These are phyloP conservation scores for Syncephalis fuscata DNA, from an alignment of 371 early-diverging fungal species.

Conservation along the genomic window DNA sequence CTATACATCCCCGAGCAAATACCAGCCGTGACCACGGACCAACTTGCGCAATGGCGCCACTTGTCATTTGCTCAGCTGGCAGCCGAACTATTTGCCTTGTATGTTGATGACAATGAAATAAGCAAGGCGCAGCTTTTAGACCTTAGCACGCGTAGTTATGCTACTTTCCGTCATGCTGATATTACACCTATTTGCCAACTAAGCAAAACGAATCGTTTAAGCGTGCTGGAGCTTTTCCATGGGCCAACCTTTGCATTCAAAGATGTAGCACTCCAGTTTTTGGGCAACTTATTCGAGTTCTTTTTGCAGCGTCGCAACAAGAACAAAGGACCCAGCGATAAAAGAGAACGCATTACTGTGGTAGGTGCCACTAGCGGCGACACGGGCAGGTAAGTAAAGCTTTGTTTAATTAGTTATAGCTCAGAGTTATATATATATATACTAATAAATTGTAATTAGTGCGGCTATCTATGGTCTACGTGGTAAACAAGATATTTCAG, in stretches of 20 bases:
- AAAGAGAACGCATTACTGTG: constrained; percentile 53
- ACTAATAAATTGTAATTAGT: constrained; percentile 19
- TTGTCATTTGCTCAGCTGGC: constrained; percentile 71
- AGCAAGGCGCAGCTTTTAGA: constrained; percentile 44
- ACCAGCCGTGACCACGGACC: constrained; percentile 33
- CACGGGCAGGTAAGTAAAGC: constrained; percentile 57
- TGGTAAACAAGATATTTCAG: constrained; percentile 79
- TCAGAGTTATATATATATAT: background rate
- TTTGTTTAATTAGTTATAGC: background rate
- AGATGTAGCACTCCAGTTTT: constrained; percentile 91
- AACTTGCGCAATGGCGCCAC: constrained; percentile 39
- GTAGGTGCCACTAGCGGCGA: constrained; percentile 97
- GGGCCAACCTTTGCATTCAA: constrained; percentile 97
- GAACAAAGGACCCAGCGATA: constrained; percentile 18
- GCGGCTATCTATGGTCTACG: constrained; percentile 96
- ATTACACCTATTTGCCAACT: constrained; percentile 50
- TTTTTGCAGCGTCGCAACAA: constrained; percentile 70
- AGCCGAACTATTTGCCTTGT: constrained; percentile 61
- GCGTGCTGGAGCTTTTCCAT: constrained; percentile 87
- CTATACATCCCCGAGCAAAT: constrained; percentile 81
- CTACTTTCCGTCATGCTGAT: constrained; percentile 56
- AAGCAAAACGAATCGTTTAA: constrained; percentile 17
- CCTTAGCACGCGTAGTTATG: constrained; percentile 54
- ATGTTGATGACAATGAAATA: constrained; percentile 64
- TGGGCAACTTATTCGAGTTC: constrained; percentile 95